Conservation (phyloP, 2,329 filamentous ascomycete genomes). For the Cadophora luteo-olivacea region DNA sequence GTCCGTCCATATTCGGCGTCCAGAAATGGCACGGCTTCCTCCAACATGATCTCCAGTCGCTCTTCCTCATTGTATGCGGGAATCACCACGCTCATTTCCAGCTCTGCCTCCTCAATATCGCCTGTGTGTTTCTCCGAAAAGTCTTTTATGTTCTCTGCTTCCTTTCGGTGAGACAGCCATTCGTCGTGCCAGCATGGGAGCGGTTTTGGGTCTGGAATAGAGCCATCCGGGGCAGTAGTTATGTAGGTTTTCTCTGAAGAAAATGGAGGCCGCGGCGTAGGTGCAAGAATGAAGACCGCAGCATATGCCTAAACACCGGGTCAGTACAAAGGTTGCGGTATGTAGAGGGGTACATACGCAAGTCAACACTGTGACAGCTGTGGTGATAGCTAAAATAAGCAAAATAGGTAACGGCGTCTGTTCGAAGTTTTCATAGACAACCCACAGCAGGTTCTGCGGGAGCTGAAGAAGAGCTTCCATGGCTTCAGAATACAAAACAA, state of each 20-base stretch:
- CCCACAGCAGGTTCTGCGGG: constrained; percentile 22
- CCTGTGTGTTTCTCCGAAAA: constrained; percentile 50
- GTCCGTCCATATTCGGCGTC: constrained; percentile 73
- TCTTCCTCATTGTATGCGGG: constrained; percentile 95
- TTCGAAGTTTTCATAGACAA: constrained; percentile 22
- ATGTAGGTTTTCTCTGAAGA: constrained; percentile 86
- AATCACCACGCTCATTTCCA: constrained; percentile 91
- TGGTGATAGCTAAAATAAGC: constrained; percentile 24
- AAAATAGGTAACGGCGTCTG: constrained; percentile 25
- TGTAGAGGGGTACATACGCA: constrained; percentile 20
- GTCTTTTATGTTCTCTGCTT: constrained; percentile 48
- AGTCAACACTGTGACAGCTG: constrained; percentile 23
- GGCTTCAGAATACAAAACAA: not conserved
- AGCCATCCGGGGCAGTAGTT: constrained; percentile 72
- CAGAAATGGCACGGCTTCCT: constrained; percentile 89
- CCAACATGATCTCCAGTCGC: constrained; percentile 81
- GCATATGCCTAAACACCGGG: constrained; percentile 62
- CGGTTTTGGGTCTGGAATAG: constrained; percentile 57
- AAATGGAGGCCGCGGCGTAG: constrained; percentile 75
- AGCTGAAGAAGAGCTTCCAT: constrained; percentile 34
- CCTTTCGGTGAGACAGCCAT: constrained; percentile 67
- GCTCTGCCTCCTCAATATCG: constrained; percentile 73
- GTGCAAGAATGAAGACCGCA: constrained; percentile 77
- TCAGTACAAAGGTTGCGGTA: not conserved
- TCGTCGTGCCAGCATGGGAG: constrained; percentile 89